Percentiles rank a stretch among this genome's conserved stretches.
These are phyloP conservation scores for Gilbertella persicaria DNA, from an alignment of 371 early-diverging fungal genomes.

Conservation along the genomic window DNA sequence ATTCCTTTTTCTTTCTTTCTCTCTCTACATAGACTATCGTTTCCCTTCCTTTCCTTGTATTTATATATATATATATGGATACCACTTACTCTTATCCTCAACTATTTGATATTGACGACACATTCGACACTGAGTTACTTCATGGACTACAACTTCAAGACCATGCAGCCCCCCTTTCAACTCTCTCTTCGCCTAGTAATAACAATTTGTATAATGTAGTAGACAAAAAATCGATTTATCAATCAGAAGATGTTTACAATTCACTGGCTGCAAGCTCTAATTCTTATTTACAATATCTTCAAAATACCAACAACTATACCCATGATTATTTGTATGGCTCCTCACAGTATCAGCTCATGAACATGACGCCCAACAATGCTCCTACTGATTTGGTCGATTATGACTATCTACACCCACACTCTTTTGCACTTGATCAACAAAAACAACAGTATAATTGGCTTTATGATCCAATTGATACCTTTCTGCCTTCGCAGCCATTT, in stretches of 20 bases:
- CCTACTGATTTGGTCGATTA: constrained; percentile 7
- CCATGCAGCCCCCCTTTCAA: neutral
- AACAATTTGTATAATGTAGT: neutral
- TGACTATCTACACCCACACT: constrained; percentile 10
- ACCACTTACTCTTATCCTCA: constrained; percentile 20
- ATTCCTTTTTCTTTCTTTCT: neutral
- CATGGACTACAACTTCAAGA: constrained; percentile 10
- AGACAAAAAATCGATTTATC: neutral
- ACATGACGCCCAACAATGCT: neutral
- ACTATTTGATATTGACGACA: constrained; percentile 21
- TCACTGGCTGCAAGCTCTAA: constrained; percentile 4
- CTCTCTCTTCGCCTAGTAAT: neutral
- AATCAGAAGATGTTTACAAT: constrained; percentile 5
- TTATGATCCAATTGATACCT: constrained; percentile 27
- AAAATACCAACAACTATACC: constrained; percentile 1
- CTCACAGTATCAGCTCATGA: neutral
- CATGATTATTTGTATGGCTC: constrained; percentile 8
- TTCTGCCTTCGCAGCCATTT: constrained; percentile 8
- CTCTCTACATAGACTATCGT: constrained; percentile 5
- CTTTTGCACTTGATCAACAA: constrained; percentile 3
- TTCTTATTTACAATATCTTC: constrained; percentile 17
- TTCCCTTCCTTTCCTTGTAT: neutral
- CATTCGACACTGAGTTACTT: constrained; percentile 9
- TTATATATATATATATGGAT: constrained; percentile 8
- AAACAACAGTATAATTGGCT: constrained; percentile 25